Evolutionary conservation across 108 stramenopile species (phyloP).

Genomic region (Fistulifera solaris): DNA sequence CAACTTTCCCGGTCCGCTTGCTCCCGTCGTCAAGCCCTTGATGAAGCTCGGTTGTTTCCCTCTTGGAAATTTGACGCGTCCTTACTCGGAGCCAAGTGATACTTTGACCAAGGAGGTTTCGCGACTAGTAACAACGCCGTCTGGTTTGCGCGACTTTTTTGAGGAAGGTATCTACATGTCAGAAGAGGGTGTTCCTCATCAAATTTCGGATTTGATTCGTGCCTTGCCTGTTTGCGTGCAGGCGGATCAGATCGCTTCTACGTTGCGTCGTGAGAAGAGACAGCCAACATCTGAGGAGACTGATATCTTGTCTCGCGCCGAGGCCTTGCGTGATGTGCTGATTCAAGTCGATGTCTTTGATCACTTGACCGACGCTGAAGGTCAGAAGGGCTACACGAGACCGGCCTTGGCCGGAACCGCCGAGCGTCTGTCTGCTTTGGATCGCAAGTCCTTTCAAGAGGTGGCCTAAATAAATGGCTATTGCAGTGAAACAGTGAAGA

Average conservation of each 20-base stretch:
- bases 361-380: conserved; percentile 63
- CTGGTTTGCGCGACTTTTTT: conserved; percentile 76
- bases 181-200: conserved; percentile 72
- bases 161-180: conserved; percentile 75
- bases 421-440: conserved; percentile 65
- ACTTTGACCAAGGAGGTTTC: conserved; percentile 87
- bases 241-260: conserved; percentile 85
- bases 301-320: conserved; percentile 85
- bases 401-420: conserved; percentile 80
- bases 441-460: conserved; percentile 52
- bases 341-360: conserved; percentile 93
- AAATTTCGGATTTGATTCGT: conserved; percentile 76
- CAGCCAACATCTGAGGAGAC: conserved; percentile 87
- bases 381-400: conserved; percentile 62
- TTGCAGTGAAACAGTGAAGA: too few relatives aligned
- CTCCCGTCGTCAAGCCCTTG: conserved; percentile 70
- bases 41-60: conserved; percentile 90
- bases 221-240: conserved; percentile 87
- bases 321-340: conserved; percentile 89
- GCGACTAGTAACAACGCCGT: conserved; percentile 81
- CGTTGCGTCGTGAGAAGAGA: conserved; percentile 85
- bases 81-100: conserved; percentile 83
- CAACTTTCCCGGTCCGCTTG: conserved; percentile 92
- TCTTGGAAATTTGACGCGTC: conserved; percentile 74
- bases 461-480: too few relatives aligned